Conservation (phyloP, 306 rosid species). For the Geum urbanum region DNA sequence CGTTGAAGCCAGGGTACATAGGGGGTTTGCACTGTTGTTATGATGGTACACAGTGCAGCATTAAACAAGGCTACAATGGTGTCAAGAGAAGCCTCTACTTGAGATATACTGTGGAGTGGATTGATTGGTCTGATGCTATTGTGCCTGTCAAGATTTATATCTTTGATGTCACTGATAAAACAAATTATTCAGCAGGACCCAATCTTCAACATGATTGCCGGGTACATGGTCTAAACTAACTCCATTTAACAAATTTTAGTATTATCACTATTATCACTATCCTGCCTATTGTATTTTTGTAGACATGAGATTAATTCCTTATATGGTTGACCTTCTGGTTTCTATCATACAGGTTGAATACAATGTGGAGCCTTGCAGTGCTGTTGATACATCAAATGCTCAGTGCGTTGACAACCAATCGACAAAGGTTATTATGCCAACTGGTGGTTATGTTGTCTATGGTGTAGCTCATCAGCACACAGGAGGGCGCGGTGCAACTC, state of each 20-base stretch:
- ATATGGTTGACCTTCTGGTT: slow-evolving; percentile 2
- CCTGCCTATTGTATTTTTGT: background rate
- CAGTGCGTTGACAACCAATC: slow-evolving; percentile 33
- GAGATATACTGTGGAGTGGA: slow-evolving; percentile 67
- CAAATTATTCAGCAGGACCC: slow-evolving; percentile 14
- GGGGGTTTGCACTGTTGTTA: slow-evolving; percentile 66
- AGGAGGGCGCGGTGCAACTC: slow-evolving; percentile 56
- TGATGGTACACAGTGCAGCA: slow-evolving; percentile 48
- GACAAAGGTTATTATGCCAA: slow-evolving; percentile 33
- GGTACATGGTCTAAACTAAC: slow-evolving; percentile 31
- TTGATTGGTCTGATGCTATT: slow-evolving; percentile 56
- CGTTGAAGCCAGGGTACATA: slow-evolving; percentile 36
- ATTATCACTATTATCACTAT: background rate
- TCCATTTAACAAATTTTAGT: background rate
- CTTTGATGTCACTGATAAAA: slow-evolving; percentile 61
- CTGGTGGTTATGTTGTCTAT: slow-evolving; percentile 58
- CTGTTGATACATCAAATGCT: slow-evolving; percentile 3
- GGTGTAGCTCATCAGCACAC: slow-evolving; percentile 82
- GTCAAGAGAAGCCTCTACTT: slow-evolving; percentile 51
- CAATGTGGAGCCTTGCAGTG: slow-evolving; percentile 44
- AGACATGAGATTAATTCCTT: background rate
- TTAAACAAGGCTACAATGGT: slow-evolving; percentile 44
- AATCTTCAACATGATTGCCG: slow-evolving; percentile 37
- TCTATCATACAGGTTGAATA: slow-evolving; percentile 52
- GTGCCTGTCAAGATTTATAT: slow-evolving; percentile 66